These are phyloP conservation scores for Diaporthe batatas DNA, from an alignment of 2,329 filamentous ascomycete species.

Conservation along the genomic window DNA sequence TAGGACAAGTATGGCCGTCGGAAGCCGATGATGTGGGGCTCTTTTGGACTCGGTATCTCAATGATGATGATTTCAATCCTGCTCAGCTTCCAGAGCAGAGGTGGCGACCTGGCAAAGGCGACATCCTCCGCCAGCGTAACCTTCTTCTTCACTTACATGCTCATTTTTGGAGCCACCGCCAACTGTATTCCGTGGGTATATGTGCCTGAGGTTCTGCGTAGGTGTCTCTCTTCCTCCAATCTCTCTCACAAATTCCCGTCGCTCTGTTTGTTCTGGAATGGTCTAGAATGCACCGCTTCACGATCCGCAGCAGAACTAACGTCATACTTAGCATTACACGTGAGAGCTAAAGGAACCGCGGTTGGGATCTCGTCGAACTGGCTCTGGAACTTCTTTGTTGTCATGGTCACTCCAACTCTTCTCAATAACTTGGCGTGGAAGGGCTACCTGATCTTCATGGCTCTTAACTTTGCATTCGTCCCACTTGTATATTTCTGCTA, in stretches of 20 bases:
- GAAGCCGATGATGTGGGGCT: conserved; percentile 60
- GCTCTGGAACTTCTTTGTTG: conserved; percentile 53
- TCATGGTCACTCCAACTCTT: conserved; percentile 65
- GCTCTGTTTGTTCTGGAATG: too few relatives aligned
- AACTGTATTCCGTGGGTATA: conserved; percentile 56
- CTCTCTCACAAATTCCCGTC: too few relatives aligned
- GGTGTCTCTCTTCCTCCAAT: too few relatives aligned
- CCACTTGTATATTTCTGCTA: conserved; percentile 61
- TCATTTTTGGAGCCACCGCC: conserved; percentile 49
- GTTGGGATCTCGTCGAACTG: conserved; percentile 54
- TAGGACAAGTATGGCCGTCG: conserved; percentile 50
- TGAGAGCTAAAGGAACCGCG: conserved; percentile 51
- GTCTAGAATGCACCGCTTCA: too few relatives aligned
- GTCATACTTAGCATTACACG: conserved; percentile 45
- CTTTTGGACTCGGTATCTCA: conserved; percentile 49
- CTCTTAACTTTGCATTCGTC: conserved; percentile 59
- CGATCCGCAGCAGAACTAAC: too few relatives aligned
- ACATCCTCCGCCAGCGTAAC: conserved; percentile 50
- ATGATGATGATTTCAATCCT: conserved; percentile 56
- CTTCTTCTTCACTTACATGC: conserved; percentile 53
- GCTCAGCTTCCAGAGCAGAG: conserved; percentile 45
- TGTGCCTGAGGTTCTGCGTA: conserved; percentile 52
- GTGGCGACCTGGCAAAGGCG: conserved; percentile 41
- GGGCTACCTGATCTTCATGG: conserved; percentile 66
- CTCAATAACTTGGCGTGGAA: conserved; percentile 63